Conservation (phyloP, 2,329 filamentous ascomycete genomes). For the Aspergillus quadrilineatus region DNA sequence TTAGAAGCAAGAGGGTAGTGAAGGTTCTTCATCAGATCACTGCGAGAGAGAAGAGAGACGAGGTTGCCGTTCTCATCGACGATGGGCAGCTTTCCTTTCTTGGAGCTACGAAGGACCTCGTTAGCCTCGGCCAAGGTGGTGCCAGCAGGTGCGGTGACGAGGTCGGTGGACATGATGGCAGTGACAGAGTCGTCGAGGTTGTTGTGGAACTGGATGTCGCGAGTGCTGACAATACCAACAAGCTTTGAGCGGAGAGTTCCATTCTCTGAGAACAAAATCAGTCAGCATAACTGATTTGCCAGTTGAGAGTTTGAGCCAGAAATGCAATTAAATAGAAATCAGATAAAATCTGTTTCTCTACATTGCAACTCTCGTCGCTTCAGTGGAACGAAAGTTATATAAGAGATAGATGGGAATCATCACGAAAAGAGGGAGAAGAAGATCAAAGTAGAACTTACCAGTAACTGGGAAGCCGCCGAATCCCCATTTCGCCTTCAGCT, state of each 20-base stretch:
- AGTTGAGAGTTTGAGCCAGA: not conserved
- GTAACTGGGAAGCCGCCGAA: conserved; percentile 98
- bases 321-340: conserved; percentile 32
- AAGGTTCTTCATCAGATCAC: conserved; percentile 97
- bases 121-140: conserved; percentile 88
- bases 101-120: conserved; percentile 86
- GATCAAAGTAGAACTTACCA: conserved; percentile 63
- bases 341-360: conserved; percentile 64
- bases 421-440: conserved; percentile 61
- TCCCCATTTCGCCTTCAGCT: conserved; percentile 95
- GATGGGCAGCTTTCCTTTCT: conserved; percentile 97
- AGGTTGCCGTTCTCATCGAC: conserved; percentile 81
- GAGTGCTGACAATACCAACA: conserved; percentile 94
- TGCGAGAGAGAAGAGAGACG: conserved; percentile 87
- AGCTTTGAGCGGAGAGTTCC: conserved; percentile 94
- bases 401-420: conserved; percentile 58
- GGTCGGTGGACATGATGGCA: conserved; percentile 91
- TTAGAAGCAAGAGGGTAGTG: conserved; percentile 97
- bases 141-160: conserved; percentile 81
- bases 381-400: conserved; percentile 99
- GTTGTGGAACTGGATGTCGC: conserved; percentile 95
- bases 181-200: conserved; percentile 70
- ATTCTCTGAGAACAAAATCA: conserved; percentile 61
- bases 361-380: conserved; percentile 83
- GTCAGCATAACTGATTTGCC: conserved; percentile 19